Percentiles rank a stretch among this genome's conserved stretches.
These are phyloP conservation scores for Globisporangium iwayamae DNA, from an alignment of 352 stramenopile genomes.

Conservation along the genomic window DNA sequence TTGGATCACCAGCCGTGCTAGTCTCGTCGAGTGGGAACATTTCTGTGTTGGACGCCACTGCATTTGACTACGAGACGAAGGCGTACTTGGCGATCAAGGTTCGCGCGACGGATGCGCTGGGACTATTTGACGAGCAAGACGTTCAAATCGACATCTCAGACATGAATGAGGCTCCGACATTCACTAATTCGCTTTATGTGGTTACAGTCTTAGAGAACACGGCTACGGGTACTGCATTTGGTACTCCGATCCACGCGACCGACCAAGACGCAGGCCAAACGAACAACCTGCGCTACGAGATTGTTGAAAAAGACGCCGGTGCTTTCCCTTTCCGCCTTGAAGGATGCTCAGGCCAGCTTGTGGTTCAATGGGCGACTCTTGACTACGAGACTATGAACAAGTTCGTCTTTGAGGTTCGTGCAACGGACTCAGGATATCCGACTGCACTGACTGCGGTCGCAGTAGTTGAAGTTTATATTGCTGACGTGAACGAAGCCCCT, in stretches of 20 bases:
- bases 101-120: constrained; percentile 29
- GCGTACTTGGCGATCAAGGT: constrained; percentile 30
- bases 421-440: constrained; percentile 41
- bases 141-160: constrained; percentile 42
- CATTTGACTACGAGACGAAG: constrained; percentile 54
- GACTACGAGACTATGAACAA: constrained; percentile 42
- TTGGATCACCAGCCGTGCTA: constrained; percentile 27
- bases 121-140: constrained; percentile 33
- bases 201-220: constrained; percentile 47
- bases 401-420: constrained; percentile 42
- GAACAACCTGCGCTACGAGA: constrained; percentile 41
- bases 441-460: constrained; percentile 23
- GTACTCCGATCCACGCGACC: constrained; percentile 40
- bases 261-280: constrained; percentile 50
- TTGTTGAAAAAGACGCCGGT: constrained; percentile 34
- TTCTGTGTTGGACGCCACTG: constrained; percentile 26
- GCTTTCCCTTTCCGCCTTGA: constrained; percentile 46
- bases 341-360: constrained; percentile 46
- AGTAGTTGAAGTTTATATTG: constrained; percentile 29
- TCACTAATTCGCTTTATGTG: constrained; percentile 32
- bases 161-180: constrained; percentile 49
- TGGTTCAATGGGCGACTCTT: constrained; percentile 39
- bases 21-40: constrained; percentile 40
- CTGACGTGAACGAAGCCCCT: constrained; percentile 52
- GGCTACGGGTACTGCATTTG: constrained; percentile 26